phyloP scores from a whole-genome alignment of 169 alveolate genomes.

The Condylostoma magnum region DNA sequence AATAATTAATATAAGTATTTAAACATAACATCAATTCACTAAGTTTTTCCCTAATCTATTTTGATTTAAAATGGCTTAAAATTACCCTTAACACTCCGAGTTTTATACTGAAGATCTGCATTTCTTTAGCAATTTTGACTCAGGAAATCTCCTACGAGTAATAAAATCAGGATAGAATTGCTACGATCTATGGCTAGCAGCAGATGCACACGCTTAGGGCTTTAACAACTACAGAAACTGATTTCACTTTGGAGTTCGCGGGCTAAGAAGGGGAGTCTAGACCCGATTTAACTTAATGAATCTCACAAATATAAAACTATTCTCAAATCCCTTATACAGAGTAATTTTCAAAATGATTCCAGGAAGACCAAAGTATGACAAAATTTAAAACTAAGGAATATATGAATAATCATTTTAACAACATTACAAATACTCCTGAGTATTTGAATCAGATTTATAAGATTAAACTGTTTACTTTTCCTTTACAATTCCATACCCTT shows the following conservation, averaged over 20 bases:
- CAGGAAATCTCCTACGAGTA: constrained; percentile 23
- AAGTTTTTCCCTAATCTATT: too few relatives aligned
- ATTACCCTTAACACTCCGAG: too few relatives aligned
- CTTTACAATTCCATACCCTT: constrained; percentile 46
- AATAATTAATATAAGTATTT: too few relatives aligned
- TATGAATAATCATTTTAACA: constrained; percentile 1
- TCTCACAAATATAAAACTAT: neutral
- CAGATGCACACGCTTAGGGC: constrained; percentile 13
- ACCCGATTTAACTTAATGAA: constrained; percentile 8
- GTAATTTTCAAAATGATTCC: constrained; percentile 16
- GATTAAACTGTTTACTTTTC: constrained; percentile 38
- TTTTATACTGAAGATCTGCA: neutral
- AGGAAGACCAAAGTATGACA: constrained; percentile 17
- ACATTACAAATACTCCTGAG: constrained; percentile 21
- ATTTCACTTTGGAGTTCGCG: constrained; percentile 28
- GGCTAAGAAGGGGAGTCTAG: constrained; percentile 10
- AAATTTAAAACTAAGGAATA: neutral
- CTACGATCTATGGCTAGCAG: constrained; percentile 9
- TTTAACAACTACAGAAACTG: neutral
- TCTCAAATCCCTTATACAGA: neutral
- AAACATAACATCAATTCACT: too few relatives aligned
- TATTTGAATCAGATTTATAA: neutral
- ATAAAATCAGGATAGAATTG: neutral
- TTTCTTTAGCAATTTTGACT: constrained; percentile 25
- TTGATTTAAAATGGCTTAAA: too few relatives aligned